phyloP scores from a whole-genome alignment of 2,329 filamentous ascomycete species.

The Curvularia sp. region DNA sequence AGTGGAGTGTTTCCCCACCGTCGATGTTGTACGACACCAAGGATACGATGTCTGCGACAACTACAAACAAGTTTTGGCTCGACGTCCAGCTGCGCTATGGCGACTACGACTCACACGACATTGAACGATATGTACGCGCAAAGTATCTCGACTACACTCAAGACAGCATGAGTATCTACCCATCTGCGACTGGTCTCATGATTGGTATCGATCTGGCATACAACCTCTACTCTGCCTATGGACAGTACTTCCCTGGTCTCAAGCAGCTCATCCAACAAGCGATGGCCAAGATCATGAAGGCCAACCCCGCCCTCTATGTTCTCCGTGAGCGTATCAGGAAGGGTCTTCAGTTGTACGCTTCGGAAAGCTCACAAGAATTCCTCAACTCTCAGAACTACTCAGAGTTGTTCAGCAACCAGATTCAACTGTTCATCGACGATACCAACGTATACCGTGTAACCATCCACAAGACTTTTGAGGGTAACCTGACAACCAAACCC shows the following conservation, averaged over 20 bases:
- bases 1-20: conserved; percentile 96
- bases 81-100: conserved; percentile 96
- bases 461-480: conserved; percentile 99
- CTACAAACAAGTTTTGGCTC: conserved; percentile 99
- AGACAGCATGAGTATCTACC: conserved; percentile 98
- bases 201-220: conserved; percentile 97
- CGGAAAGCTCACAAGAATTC: conserved; percentile 99
- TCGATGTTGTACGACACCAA: conserved; percentile 96
- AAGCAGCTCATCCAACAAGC: conserved; percentile 96
- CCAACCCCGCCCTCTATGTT: conserved; percentile 95
- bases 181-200: conserved; percentile 95
- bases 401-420: conserved; percentile 98
- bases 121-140: conserved; percentile 94
- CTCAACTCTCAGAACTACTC: conserved; percentile 99
- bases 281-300: conserved; percentile 99
- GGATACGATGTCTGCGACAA: conserved; percentile 89
- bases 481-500: conserved; percentile 97
- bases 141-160: conserved; percentile 99
- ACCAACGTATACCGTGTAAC: conserved; percentile 99
- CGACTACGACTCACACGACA: conserved; percentile 98
- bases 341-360: conserved; percentile 96
- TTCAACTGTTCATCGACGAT: conserved; percentile 98
- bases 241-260: conserved; percentile 97
- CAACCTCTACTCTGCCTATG: conserved; percentile 97
- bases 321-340: conserved; percentile 97